phyloP scores from a whole-genome alignment of 768 basidiomycete genomes.

The Guyanaporus albipodus region DNA sequence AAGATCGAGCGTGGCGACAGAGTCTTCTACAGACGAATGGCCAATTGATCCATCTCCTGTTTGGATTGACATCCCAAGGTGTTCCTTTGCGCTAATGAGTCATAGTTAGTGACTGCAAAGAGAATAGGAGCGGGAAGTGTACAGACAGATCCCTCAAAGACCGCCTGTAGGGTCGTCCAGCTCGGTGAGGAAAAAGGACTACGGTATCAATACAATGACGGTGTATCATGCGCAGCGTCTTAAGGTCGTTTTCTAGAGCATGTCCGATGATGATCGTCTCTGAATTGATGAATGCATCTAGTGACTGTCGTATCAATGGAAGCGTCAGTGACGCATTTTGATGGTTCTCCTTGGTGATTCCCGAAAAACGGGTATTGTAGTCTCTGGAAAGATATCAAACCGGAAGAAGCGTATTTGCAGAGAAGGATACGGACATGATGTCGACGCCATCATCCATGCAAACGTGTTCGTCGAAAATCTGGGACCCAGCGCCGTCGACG shows the following conservation, averaged over 20 bases:
- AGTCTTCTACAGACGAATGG: slow-evolving; percentile 91
- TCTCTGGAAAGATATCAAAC: slow-evolving; percentile 50
- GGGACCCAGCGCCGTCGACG: slow-evolving; percentile 68
- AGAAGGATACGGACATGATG: slow-evolving; percentile 53
- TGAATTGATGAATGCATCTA: slow-evolving; percentile 68
- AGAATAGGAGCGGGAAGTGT: neutral
- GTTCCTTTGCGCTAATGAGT: slow-evolving; percentile 65
- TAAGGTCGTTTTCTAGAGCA: slow-evolving; percentile 91
- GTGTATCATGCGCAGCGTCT: slow-evolving; percentile 86
- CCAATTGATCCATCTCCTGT: slow-evolving; percentile 68
- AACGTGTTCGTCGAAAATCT: slow-evolving; percentile 80
- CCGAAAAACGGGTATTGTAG: slow-evolving; percentile 89
- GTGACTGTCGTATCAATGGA: slow-evolving; percentile 56
- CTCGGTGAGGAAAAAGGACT: slow-evolving; percentile 79
- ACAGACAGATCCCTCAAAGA: slow-evolving; percentile 77
- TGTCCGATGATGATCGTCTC: slow-evolving; percentile 88
- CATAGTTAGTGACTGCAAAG: slow-evolving; percentile 7
- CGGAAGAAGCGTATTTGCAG: neutral
- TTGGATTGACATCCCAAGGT: slow-evolving; percentile 80
- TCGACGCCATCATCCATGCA: slow-evolving; percentile 78
- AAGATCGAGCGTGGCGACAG: slow-evolving; percentile 81
- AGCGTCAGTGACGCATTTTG: slow-evolving; percentile 66
- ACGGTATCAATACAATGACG: slow-evolving; percentile 83
- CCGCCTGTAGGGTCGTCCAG: slow-evolving; percentile 71
- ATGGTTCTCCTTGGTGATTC: slow-evolving; percentile 58